phyloP scores from a whole-genome alignment of 148 eudicot species.

The Selenicereus undatus region DNA sequence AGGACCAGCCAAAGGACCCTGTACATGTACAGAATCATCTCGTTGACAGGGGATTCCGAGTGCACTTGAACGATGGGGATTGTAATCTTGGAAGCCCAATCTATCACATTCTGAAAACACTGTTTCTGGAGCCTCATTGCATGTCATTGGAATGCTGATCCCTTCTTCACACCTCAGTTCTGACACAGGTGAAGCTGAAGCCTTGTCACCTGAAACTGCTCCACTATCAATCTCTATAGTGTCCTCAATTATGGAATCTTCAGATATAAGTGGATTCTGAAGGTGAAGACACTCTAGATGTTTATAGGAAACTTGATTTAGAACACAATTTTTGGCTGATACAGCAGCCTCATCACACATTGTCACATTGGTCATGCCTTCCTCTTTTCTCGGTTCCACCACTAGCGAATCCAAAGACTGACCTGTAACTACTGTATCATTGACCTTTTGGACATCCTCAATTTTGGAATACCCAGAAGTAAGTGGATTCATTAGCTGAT shows the following conservation, averaged over 20 bases:
- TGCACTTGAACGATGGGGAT: constrained; percentile 15
- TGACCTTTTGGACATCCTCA: constrained; percentile 9
- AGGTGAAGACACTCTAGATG: constrained; percentile 30
- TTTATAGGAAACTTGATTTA: constrained; percentile 40
- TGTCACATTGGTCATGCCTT: constrained; percentile 17
- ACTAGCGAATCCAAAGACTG: constrained; percentile 14
- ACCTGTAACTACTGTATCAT: neutral
- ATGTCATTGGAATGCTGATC: constrained; percentile 15
- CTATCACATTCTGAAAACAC: constrained; percentile 16
- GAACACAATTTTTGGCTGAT: constrained; percentile 23
- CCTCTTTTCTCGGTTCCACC: constrained; percentile 22
- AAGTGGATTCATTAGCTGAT: constrained; percentile 16
- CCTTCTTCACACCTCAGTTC: constrained; percentile 22
- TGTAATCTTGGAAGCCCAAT: constrained; percentile 21
- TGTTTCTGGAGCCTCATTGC: constrained; percentile 31
- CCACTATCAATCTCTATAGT: constrained; percentile 4
- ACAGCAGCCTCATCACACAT: constrained; percentile 26
- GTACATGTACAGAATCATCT: neutral
- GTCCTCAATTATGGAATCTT: constrained; percentile 9
- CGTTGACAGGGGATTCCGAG: constrained; percentile 12
- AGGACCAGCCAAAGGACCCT: constrained; percentile 19
- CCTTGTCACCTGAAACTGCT: constrained; percentile 12
- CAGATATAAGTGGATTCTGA: constrained; percentile 14
- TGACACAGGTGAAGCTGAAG: constrained; percentile 14
- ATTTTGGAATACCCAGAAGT: constrained; percentile 2